Evolutionary conservation across 2,329 filamentous ascomycete species (phyloP).

Genomic region (Hypomyces rosellus): DNA sequence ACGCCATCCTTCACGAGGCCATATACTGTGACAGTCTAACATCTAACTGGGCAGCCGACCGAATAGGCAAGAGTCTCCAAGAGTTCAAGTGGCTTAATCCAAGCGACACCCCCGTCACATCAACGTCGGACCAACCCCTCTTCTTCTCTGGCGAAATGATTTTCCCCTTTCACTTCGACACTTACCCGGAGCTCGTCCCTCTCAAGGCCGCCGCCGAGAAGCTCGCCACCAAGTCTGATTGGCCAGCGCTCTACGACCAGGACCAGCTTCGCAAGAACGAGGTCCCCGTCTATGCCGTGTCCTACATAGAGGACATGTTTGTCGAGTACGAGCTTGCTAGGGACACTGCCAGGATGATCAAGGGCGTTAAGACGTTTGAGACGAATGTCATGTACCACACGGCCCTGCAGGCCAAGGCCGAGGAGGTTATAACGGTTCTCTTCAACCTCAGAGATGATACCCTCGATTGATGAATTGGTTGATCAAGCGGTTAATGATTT

Average conservation of each 20-base stretch:
- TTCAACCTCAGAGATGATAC: slow-evolving; percentile 69
- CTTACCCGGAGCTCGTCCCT: slow-evolving; percentile 66
- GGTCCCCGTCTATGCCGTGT: slow-evolving; percentile 80
- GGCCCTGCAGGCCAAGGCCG: slow-evolving; percentile 64
- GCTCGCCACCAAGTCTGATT: slow-evolving; percentile 61
- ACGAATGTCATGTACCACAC: slow-evolving; percentile 88
- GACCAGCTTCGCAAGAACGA: slow-evolving; percentile 67
- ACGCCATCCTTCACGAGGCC: slow-evolving; percentile 80
- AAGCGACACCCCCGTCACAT: slow-evolving; percentile 18
- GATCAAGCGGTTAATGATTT: background rate
- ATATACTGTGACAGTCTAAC: slow-evolving; percentile 69
- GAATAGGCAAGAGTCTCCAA: slow-evolving; percentile 46
- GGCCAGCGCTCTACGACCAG: slow-evolving; percentile 72
- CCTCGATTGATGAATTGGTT: slow-evolving; percentile 39
- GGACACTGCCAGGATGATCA: slow-evolving; percentile 68
- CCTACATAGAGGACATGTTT: slow-evolving; percentile 86
- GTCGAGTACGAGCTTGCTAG: slow-evolving; percentile 71
- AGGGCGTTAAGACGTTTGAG: slow-evolving; percentile 70
- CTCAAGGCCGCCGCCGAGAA: slow-evolving; percentile 63
- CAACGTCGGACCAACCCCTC: slow-evolving; percentile 41
- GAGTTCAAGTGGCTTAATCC: slow-evolving; percentile 47
- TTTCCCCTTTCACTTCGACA: slow-evolving; percentile 77
- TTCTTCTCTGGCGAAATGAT: slow-evolving; percentile 93
- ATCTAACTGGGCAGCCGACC: slow-evolving; percentile 70
- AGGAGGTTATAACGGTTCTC: slow-evolving; percentile 70